Evolutionary conservation across 2,329 filamentous ascomycete genomes (phyloP), one percentile per base, ranked within the genome.

Genomic region (Sporothrix globosa): DNA sequence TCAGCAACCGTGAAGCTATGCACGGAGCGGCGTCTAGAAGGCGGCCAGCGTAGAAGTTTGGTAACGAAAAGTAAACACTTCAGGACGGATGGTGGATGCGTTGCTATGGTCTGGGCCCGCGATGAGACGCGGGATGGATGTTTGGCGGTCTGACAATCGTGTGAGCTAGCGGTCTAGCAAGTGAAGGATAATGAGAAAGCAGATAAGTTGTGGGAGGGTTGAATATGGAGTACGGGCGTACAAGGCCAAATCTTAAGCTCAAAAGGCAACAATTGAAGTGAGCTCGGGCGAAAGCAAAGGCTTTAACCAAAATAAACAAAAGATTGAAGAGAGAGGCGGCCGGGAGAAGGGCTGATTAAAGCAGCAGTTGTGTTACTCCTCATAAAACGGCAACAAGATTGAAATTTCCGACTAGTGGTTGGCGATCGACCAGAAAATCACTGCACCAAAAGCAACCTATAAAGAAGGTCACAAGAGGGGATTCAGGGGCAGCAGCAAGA

Each of bases 101-200:
- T 72, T 54, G 69, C 72, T 44, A 39, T 54, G 52, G 63, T 21
- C 46, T 61, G 21, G 63, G 67, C 71, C 70, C 72, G 66, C 72
- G 63, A 13, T 2, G n/a, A 21, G 5, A 52, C 53, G 70, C 68
- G 70, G 58, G 66, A 21, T 3, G 39, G 39, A 7, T 24, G 58
- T 21, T 19, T 61, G 58, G 39, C 39, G n/a, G 39, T 27, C 58
- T 24, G 30, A 27, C 10, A 27, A 21, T 24, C 13, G n/a, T 19
- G 21, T 24, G 13, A 4, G 21, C 1, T 46, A n/a, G 58, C 58
- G 58, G 58, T 27, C 58, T 27, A 39, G 58, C 21, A 21, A 63
- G 5, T n/a, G n/a, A 2, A 46, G 1, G 21, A 7, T 3, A 27
- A 63, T 46, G 21, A 13, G n/a, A 21, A 21, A 2, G 54, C 4